Percentiles rank a stretch among this genome's conserved stretches.
Evolutionary conservation across 352 stramenopile species (phyloP).

Genomic region (Pythium aristosporum): DNA sequence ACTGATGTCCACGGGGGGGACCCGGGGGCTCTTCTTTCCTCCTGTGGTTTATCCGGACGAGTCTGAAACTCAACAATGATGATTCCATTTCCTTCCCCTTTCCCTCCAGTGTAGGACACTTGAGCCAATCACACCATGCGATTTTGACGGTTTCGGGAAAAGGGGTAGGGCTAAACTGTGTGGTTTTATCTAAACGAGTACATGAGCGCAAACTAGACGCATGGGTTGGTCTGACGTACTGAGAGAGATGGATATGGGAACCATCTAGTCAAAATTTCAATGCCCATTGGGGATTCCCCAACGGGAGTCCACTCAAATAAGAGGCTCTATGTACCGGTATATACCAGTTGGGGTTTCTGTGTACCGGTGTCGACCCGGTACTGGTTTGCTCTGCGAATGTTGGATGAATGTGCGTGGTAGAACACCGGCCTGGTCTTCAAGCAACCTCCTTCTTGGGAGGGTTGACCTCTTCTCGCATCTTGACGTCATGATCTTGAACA

Average conservation of each 20-base stretch:
- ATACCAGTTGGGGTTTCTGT: neutral
- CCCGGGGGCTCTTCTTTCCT: constrained; percentile 7
- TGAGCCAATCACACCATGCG: constrained; percentile 21
- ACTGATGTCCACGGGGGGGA: neutral
- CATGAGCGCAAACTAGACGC: neutral
- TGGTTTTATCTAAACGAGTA: neutral
- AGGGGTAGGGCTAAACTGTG: constrained; percentile 9
- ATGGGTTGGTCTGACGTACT: neutral
- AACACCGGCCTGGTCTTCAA: neutral
- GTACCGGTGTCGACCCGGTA: neutral
- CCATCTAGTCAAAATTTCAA: constrained; percentile 13
- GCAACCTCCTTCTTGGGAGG: constrained; percentile 8
- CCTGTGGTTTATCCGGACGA: neutral
- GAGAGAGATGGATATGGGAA: constrained; percentile 1
- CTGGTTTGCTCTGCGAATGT: too few relatives aligned
- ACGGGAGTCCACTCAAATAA: neutral
- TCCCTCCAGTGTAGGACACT: constrained; percentile 27
- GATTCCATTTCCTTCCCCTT: constrained; percentile 1
- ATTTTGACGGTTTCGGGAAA: constrained; percentile 1
- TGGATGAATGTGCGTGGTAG: neutral
- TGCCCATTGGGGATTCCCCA: too few relatives aligned
- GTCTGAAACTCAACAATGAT: constrained; percentile 2
- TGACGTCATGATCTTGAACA: constrained; percentile 1
- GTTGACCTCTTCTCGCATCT: constrained; percentile 22
- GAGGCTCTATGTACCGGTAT: neutral